Evolutionary conservation across 1,139 yeast genomes (phyloP).

Genomic region (Pichia kudriavzevii): DNA sequence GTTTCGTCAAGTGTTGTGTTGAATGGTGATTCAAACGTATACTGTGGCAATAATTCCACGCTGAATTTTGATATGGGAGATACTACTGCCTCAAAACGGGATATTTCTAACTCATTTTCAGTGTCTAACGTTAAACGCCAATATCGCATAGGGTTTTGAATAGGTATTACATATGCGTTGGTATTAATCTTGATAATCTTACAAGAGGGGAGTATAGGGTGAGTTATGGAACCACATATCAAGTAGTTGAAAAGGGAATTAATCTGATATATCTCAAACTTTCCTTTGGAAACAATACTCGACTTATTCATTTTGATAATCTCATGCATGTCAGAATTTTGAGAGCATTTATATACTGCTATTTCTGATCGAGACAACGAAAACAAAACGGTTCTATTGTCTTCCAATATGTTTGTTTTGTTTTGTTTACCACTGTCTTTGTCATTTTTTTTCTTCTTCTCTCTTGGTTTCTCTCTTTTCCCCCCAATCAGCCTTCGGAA

Average conservation of each 20-base stretch:
- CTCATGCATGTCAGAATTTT: neutral
- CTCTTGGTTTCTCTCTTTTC: too few species aligned
- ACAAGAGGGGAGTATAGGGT: conserved; percentile 58
- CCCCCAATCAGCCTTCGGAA: too few species aligned
- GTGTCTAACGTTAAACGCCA: conserved; percentile 54
- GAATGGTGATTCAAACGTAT: conserved; percentile 11
- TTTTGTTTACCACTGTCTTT: too few species aligned
- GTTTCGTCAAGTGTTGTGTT: conserved; percentile 7
- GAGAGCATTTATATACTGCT: conserved; percentile 13
- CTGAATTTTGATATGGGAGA: conserved; percentile 9
- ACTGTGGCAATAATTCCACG: conserved; percentile 8
- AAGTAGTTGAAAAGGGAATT: conserved; percentile 35
- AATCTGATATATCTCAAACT: conserved; percentile 57
- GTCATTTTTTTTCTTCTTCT: too few species aligned
- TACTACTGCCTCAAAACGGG: conserved; percentile 7
- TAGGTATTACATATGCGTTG: conserved; percentile 54
- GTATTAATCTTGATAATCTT: conserved; percentile 47
- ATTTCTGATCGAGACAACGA: conserved; percentile 12
- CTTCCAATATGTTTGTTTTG: neutral
- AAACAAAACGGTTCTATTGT: conserved; percentile 9
- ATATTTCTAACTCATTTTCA: neutral
- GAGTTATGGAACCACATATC: conserved; percentile 50
- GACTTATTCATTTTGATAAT: conserved; percentile 5
- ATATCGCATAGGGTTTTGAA: conserved; percentile 64
- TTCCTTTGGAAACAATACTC: conserved; percentile 52